These are phyloP conservation scores for Pulveroboletus sp. DNA, from an alignment of 768 basidiomycete species.

Conservation along the genomic window DNA sequence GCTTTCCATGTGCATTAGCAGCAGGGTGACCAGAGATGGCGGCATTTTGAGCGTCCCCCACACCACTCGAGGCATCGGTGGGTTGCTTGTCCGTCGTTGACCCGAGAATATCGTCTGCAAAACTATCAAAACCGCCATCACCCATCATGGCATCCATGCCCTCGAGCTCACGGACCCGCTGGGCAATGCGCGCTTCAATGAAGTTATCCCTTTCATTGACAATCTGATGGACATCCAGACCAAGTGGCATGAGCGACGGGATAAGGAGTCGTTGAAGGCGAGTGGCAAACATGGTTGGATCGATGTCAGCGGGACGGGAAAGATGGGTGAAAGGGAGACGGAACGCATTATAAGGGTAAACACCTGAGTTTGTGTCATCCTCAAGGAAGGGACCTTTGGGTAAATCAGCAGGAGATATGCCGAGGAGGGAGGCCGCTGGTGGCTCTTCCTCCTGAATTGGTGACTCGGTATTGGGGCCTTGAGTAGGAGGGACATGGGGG, in stretches of 20 bases:
- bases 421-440: slow-evolving; percentile 28
- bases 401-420: slow-evolving; percentile 51
- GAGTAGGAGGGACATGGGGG: slow-evolving; percentile 22
- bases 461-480: slow-evolving; percentile 26
- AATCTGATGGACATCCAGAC: slow-evolving; percentile 88
- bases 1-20: slow-evolving; percentile 69
- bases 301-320: slow-evolving; percentile 56
- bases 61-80: slow-evolving; percentile 31
- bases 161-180: slow-evolving; percentile 86
- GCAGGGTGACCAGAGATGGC: slow-evolving; percentile 41
- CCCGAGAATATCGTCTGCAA: slow-evolving; percentile 36
- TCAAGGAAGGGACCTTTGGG: slow-evolving; percentile 77
- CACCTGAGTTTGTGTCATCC: slow-evolving; percentile 70
- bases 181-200: slow-evolving; percentile 82
- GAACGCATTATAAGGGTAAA: slow-evolving; percentile 92
- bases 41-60: slow-evolving; percentile 21
- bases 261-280: slow-evolving; percentile 77
- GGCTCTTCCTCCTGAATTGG: slow-evolving; percentile 53
- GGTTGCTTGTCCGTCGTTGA: background rate
- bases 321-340: slow-evolving; percentile 79
- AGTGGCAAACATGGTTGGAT: slow-evolving; percentile 60
- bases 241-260: slow-evolving; percentile 85
- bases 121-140: slow-evolving; percentile 61
- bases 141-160: slow-evolving; percentile 74
- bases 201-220: slow-evolving; percentile 89